A percentile compares a stretch with the other conserved stretches of the same genome.
Evolutionary conservation across 768 basidiomycete species (phyloP).

Genomic region (Cystobasidium onofrii): DNA sequence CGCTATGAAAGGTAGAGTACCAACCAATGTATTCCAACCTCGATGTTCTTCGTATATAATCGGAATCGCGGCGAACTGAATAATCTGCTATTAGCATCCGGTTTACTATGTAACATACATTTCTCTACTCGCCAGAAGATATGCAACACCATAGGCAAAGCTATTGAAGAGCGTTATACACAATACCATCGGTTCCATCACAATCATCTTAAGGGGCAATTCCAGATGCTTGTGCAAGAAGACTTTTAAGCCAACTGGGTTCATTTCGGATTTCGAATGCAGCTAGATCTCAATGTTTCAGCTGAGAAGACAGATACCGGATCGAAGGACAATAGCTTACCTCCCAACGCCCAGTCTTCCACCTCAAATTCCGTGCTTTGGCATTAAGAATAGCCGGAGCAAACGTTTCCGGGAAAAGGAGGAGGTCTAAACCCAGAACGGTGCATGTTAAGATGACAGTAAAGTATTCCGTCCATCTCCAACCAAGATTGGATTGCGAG

Average conservation of each 20-base stretch:
- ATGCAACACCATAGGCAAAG: slow-evolving; percentile 42
- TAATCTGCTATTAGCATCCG: too few species aligned
- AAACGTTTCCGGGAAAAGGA: slow-evolving; percentile 46
- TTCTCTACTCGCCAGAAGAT: slow-evolving; percentile 33
- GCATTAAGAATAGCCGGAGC: slow-evolving; percentile 44
- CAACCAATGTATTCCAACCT: slow-evolving; percentile 44
- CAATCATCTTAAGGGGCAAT: slow-evolving; percentile 44
- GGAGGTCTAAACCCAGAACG: slow-evolving; percentile 39
- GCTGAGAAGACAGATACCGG: too few species aligned
- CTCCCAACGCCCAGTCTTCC: slow-evolving; percentile 43
- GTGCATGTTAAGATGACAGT: slow-evolving; percentile 43
- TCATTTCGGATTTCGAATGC: slow-evolving; percentile 43
- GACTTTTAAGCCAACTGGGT: slow-evolving; percentile 41
- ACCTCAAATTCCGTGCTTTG: slow-evolving; percentile 43
- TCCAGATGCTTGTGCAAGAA: slow-evolving; percentile 44
- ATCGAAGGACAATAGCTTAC: too few species aligned
- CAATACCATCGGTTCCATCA: slow-evolving; percentile 42
- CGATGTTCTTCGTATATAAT: slow-evolving; percentile 43
- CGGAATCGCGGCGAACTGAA: slow-evolving; percentile 42
- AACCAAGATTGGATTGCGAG: slow-evolving; percentile 42
- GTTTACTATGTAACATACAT: background rate
- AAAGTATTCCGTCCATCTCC: slow-evolving; percentile 47
- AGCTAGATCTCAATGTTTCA: slow-evolving; percentile 18
- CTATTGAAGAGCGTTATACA: slow-evolving; percentile 35
- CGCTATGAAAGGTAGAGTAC: slow-evolving; percentile 44